Base-by-base conservation (phyloP, 2,329 filamentous ascomycete species). In the Alternaria solani region DNA sequence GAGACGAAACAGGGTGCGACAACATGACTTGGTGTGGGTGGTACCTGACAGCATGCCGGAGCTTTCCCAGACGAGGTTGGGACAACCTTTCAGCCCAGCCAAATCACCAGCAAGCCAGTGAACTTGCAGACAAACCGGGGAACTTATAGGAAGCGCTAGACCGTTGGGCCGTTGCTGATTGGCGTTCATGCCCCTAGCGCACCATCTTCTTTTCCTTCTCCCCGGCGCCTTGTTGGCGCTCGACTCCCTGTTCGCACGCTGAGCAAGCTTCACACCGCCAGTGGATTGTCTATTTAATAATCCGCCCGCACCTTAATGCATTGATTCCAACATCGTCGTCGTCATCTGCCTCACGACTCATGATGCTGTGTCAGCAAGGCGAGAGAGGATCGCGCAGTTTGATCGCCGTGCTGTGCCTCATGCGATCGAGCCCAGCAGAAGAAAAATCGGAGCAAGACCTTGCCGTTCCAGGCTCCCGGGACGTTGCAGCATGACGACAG, bases 401-500 rank as follows among this genome's bases (percentile, higher is more conserved):
- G 51, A 55, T 59, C 58, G 49, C 62, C 53, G 52, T 65, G 57
- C 61, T 53, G 58, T 54, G 53, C 52, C 53, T 62, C 54, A 59
- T 51, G 59, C 59, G 52, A 67, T 65, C 59, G 52, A 43, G 59
- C 56, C 64, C 59, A 59, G 54, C 39, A 51, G 56, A 59, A 55
- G 57, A 61, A 60, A 57, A 59, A 59, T 51, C 59, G 57, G 54
- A 52, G 63, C 57, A 49, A 12, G 25, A 36, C 69, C 57, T 60
- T 65, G 14, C 65, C 65, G 64, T 68, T 66, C 69, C 67, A 67
- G 65, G 70, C 65, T 61, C 64, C 67, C 69, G 74, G 75, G 70
- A 65, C 62, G 52, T 71, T 66, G 65, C 61, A 75, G 74, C 70
- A 77, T 76, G 73, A 76, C 75, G 75, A 73, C 61, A 72, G 55